These are phyloP conservation scores for Berkeleyomyces rouxiae DNA, from an alignment of 2,329 filamentous ascomycete genomes.

Conservation along the genomic window DNA sequence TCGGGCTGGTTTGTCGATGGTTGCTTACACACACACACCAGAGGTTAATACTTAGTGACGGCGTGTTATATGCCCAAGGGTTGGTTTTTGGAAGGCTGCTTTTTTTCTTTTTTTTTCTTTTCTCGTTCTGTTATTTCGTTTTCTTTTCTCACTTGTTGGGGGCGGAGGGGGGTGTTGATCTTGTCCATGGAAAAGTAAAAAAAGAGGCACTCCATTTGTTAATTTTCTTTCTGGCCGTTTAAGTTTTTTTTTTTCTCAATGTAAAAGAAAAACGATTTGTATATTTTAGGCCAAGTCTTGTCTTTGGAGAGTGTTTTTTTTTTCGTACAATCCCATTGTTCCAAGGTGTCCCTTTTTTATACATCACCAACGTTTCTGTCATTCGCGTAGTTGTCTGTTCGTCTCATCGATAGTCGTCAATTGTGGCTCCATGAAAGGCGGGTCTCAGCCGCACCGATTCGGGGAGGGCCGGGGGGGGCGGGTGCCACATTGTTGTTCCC, in stretches of 20 bases:
- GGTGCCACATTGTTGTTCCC: not conserved
- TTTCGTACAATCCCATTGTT: not conserved
- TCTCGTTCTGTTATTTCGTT: not conserved
- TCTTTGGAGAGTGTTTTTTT: too few relatives aligned
- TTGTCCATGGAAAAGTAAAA: too few relatives aligned
- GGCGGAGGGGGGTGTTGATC: too few relatives aligned
- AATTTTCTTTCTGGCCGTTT: too few relatives aligned
- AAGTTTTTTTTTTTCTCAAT: too few relatives aligned
- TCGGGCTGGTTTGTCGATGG: not conserved
- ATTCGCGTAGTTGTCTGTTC: not conserved
- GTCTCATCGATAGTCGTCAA: not conserved
- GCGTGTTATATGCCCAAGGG: not conserved
- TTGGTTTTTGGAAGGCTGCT: not conserved
- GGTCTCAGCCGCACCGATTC: not conserved
- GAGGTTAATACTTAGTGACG: not conserved
- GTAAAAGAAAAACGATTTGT: too few relatives aligned
- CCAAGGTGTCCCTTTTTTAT: not conserved
- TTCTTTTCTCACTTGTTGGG: not conserved
- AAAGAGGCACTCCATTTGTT: too few relatives aligned
- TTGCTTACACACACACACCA: not conserved
- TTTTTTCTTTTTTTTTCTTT: not conserved
- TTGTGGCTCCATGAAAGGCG: not conserved
- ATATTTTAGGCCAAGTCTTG: not conserved
- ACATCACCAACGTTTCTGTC: not conserved
- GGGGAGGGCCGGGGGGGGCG: not conserved